Base-by-base conservation (phyloP, 2,329 filamentous ascomycete genomes). In the Cladophialophora yegresii region DNA sequence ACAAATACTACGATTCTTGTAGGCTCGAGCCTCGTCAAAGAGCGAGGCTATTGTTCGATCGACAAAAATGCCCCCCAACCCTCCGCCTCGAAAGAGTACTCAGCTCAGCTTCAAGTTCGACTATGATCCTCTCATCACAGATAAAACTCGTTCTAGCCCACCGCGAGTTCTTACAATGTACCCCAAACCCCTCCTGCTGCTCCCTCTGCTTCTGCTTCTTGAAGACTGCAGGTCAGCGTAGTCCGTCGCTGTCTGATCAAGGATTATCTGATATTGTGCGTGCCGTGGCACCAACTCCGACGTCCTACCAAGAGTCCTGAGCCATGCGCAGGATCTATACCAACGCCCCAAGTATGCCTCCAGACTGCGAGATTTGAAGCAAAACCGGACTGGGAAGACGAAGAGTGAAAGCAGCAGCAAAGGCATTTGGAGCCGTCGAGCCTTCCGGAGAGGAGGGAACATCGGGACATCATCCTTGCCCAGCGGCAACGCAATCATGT, bases 391-490 rank as follows among this genome's bases (percentile, higher is more conserved):
- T 56, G 54, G 54, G 36, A 56, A 13, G 36, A 43, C 13, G 36
- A 56, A 28, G 54, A 56, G n/a, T n/a, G 40, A 8, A 23, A 40
- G 26, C 30, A 36, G 32, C 32, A 40, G 28, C 54, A 56, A 13
- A 56, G 20, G n/a, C 54, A 40, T 43, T 20, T 56, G 30, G 30
- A 23, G n/a, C n/a, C 30, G 26, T 40, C 40, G 30, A 56, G 32
- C 9, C 54, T 56, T 36, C 36, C 54, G 8, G 36, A 43, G 20
- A 56, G 20, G 20, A 56, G 40, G 54, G 54, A 56, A 10, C 54
- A 56, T n/a, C 13, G 40, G 32, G 54, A 56, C 54, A 56, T 56
- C 28, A n/a, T n/a, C n/a, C 54, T 56, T 30, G 16, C 20, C 20
- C 54, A 40, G n/a, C 36, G 40, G 10, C 54, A 30, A 8, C 30